These are phyloP conservation scores for Hippophae tibetana DNA, from an alignment of 306 rosid genomes.

Conservation along the genomic window DNA sequence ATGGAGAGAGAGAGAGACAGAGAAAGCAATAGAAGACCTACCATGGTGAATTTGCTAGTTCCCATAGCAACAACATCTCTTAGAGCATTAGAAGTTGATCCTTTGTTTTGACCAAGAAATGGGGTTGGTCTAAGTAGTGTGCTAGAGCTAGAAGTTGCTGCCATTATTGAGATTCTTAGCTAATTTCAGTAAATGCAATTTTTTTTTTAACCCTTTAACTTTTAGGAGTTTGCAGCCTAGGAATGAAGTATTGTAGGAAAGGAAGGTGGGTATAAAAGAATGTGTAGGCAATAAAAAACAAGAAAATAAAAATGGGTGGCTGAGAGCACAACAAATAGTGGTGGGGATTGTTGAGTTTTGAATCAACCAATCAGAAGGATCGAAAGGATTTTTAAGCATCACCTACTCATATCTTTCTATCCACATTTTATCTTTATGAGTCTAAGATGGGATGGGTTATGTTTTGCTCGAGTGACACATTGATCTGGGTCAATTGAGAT, in stretches of 20 bases:
- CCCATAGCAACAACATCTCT: constrained; percentile 72
- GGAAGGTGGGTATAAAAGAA: constrained; percentile 1
- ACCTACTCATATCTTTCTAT: constrained; percentile 51
- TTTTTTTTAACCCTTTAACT: constrained; percentile 5
- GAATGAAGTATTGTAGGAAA: constrained; percentile 19
- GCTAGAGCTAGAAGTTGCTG: constrained; percentile 63
- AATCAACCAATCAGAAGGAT: constrained; percentile 52
- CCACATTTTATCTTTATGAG: constrained; percentile 51
- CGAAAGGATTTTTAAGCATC: constrained; percentile 49
- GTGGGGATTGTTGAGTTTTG: constrained; percentile 34
- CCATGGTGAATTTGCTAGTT: constrained; percentile 72
- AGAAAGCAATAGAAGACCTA: constrained; percentile 6
- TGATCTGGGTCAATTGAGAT: too few species aligned
- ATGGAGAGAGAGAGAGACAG: not conserved
- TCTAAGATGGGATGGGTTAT: too few species aligned
- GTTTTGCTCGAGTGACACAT: too few species aligned
- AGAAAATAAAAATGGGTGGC: constrained; percentile 12
- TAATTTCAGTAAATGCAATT: constrained; percentile 2
- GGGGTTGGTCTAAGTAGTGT: constrained; percentile 58
- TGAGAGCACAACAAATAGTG: constrained; percentile 21
- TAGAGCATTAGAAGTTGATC: constrained; percentile 39
- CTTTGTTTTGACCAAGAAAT: constrained; percentile 60
- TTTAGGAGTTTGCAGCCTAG: constrained; percentile 1
- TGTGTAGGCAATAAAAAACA: not conserved
- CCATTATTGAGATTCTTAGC: constrained; percentile 44